phyloP scores from a whole-genome alignment of 1,284 basidiomycete genomes.

The Baeospora myosura region DNA sequence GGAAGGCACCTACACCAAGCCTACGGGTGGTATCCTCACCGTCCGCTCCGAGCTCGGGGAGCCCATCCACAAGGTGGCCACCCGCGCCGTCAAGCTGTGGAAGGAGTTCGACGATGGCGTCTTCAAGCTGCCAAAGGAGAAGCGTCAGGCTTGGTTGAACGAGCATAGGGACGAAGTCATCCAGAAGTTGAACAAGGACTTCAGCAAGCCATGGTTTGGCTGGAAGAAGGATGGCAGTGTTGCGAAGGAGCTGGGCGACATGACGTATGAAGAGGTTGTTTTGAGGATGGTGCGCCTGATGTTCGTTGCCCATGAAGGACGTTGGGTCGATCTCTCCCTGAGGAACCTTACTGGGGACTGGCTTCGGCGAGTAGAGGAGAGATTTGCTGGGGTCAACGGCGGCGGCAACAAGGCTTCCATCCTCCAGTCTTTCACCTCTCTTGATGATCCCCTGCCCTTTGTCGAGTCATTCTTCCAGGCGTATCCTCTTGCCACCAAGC shows the following conservation, averaged over 20 bases:
- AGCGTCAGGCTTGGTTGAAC: constrained; percentile 82
- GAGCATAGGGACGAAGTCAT: constrained; percentile 89
- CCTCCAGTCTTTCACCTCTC: constrained; percentile 81
- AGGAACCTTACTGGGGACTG: constrained; percentile 96
- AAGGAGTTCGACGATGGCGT: constrained; percentile 96
- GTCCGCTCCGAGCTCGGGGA: constrained; percentile 97
- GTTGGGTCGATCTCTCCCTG: constrained; percentile 93
- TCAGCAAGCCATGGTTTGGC: constrained; percentile 95
- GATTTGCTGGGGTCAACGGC: constrained; percentile 90
- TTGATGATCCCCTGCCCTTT: constrained; percentile 79
- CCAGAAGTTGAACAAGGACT: constrained; percentile 88
- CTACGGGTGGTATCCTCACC: constrained; percentile 93
- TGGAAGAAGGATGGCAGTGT: constrained; percentile 87
- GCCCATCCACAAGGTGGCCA: constrained; percentile 98
- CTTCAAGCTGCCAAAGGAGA: constrained; percentile 93
- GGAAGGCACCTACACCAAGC: constrained; percentile 94
- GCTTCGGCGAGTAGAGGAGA: constrained; percentile 93
- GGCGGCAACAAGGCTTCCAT: constrained; percentile 72
- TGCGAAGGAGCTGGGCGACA: constrained; percentile 84
- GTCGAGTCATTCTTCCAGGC: constrained; percentile 79
- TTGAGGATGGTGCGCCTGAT: constrained; percentile 88
- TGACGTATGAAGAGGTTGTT: constrained; percentile 98
- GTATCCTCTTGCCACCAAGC: constrained; percentile 77
- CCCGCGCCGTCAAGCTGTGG: constrained; percentile 94
- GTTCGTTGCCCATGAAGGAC: constrained; percentile 85